These are phyloP conservation scores for Tricholoma flavovirens DNA, from an alignment of 768 basidiomycete species.

Conservation along the genomic window DNA sequence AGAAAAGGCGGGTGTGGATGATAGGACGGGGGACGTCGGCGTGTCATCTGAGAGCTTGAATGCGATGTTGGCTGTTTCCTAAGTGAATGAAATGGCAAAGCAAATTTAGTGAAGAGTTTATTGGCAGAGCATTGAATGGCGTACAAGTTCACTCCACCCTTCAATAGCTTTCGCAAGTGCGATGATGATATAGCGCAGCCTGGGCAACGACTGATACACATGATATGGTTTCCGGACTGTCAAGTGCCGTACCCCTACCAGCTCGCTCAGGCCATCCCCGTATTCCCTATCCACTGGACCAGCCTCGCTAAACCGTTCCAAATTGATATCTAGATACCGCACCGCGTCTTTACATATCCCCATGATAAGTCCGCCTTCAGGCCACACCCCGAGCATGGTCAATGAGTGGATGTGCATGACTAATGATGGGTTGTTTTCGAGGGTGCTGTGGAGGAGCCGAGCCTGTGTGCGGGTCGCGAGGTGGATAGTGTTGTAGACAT, in stretches of 20 bases:
- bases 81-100: neutral
- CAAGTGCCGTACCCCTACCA: conserved; percentile 37
- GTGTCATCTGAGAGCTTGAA: conserved; percentile 51
- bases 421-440: conserved; percentile 32
- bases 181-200: conserved; percentile 38
- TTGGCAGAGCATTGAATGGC: conserved; percentile 16
- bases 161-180: conserved; percentile 40
- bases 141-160: conserved; percentile 43
- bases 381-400: conserved; percentile 35
- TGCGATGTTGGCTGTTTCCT: conserved; percentile 51
- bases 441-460: conserved; percentile 31
- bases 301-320: conserved; percentile 22
- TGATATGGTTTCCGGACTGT: conserved; percentile 45
- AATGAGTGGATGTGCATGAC: conserved; percentile 36
- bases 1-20: conserved; percentile 9
- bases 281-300: conserved; percentile 29
- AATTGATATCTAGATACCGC: conserved; percentile 31
- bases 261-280: conserved; percentile 32
- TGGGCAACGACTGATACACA: conserved; percentile 51
- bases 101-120: neutral
- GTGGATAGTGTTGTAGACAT: conserved; percentile 50
- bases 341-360: conserved; percentile 17
- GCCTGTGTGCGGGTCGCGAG: conserved; percentile 38
- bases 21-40: conserved; percentile 14
- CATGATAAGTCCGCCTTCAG: conserved; percentile 35